Base-by-base conservation (phyloP, 768 basidiomycete genomes). In the Mycena sanguinolenta region DNA sequence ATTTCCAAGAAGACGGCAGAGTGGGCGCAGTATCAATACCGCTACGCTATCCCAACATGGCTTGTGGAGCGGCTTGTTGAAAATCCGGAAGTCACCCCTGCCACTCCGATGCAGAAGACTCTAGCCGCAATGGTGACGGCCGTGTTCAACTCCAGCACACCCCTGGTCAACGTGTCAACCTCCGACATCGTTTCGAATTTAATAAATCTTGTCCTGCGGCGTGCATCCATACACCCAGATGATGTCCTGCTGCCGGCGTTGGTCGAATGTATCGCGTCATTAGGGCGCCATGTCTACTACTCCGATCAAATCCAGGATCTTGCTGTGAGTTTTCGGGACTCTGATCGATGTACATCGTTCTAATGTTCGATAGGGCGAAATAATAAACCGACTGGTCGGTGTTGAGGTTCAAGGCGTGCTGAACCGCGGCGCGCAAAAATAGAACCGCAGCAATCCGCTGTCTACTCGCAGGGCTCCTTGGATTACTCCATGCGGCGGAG, bases 261-360 rank as follows among this genome's bases (percentile, higher is more conserved):
- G 60, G 92, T 96, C 10, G 85, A 90, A 63, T 92, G 93, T 76
- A 92, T 97, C 50, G 85, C 92, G 3, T 94, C 96, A 0, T 84
- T 98, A 14, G 95, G 95, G 39, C 90, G 92, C 14, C 96, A 97
- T 76, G 91, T 97, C 63, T 97, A 98, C 83, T 98, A 98, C 77
- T 93, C 95, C 44, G 97, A 98, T 79, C 97, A 98, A 80, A 95
- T 96, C 58, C 95, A 95, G 76, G 97, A 98, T 77, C 89, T 98
- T 52, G 90, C 95, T 2, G 86, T 88, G 55, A 78, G 87, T 78
- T 54, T 28, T 59, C 42, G 34, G 38, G 28, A 25, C 9, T 30
- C 44, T 42, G 39, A n/a, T 17, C 8, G 16, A 36, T 28, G 16
- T 42, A 49, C 42, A 38, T 30, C 46, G 73, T 50, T 71, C 42